Conservation (phyloP, 2,329 filamentous ascomycete species). For the Apiospora pterosperma region DNA sequence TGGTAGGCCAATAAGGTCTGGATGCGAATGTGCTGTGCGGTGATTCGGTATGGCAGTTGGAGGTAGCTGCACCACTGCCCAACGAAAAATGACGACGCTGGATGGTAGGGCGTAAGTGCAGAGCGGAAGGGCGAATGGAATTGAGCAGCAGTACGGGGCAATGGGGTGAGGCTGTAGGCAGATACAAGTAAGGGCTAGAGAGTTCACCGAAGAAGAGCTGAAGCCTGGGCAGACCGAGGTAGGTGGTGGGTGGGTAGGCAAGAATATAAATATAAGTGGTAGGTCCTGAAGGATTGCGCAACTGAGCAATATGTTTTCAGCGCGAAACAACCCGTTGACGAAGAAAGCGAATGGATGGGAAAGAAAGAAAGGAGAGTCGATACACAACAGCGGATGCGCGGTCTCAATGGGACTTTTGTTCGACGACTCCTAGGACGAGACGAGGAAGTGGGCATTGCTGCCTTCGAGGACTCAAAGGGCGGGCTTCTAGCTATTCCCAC, state of each 20-base stretch:
- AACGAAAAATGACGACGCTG: not conserved
- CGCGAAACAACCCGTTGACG: not conserved
- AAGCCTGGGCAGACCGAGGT: not conserved
- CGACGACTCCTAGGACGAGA: constrained; percentile 4
- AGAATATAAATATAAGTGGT: constrained; percentile 8
- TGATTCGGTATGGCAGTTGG: constrained; percentile 5
- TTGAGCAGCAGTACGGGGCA: not conserved
- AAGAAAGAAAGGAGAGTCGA: constrained; percentile 1
- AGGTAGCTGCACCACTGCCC: constrained; percentile 1
- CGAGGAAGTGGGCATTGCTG: constrained; percentile 10
- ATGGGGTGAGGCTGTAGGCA: constrained; percentile 8
- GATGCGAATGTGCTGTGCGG: not conserved
- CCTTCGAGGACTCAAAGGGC: constrained; percentile 6
- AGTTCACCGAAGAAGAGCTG: not conserved
- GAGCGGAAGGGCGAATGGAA: not conserved
- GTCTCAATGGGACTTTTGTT: constrained; percentile 1
- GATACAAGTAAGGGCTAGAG: not conserved
- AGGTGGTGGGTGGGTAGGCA: constrained; percentile 3
- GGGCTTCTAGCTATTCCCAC: not conserved
- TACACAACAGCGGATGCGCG: constrained; percentile 7
- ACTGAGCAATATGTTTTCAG: not conserved
- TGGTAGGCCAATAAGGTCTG: not conserved
- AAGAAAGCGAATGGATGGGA: constrained; percentile 1
- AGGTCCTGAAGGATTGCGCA: constrained; percentile 7
- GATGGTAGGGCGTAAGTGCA: not conserved